Evolutionary conservation across 2,329 filamentous ascomycete species (phyloP).

Genomic region (Diaporthe citri): DNA sequence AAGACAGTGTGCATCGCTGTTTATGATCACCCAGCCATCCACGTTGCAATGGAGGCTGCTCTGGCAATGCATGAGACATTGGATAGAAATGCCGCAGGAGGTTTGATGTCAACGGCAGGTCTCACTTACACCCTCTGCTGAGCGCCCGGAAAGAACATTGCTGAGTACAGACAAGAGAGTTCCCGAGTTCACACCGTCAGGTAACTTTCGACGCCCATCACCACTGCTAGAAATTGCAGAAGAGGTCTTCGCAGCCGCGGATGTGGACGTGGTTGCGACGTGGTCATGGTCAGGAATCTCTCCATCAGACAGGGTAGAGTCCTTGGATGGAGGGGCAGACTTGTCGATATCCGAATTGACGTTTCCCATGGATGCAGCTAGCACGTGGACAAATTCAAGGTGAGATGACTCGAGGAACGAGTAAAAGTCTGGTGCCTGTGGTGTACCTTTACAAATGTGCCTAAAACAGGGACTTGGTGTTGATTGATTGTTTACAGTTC

Average conservation of each 20-base stretch:
- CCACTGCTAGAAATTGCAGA: not conserved
- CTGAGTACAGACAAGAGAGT: not conserved
- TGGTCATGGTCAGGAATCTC: not conserved
- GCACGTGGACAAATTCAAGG: not conserved
- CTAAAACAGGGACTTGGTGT: not conserved
- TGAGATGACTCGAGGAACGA: not conserved
- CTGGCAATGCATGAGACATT: no score
- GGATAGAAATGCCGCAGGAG: not conserved
- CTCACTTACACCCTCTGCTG: not conserved
- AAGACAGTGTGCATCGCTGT: not conserved
- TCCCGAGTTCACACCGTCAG: no score
- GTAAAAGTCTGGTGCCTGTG: not conserved
- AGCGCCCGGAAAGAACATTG: not conserved
- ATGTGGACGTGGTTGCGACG: not conserved
- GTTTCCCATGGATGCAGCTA: not conserved
- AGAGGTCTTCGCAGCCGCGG: not conserved
- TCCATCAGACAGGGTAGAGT: not conserved
- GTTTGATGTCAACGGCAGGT: not conserved
- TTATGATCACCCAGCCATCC: not conserved
- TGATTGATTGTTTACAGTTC: not conserved
- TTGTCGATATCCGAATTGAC: not conserved
- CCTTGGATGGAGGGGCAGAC: not conserved
- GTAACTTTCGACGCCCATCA: not conserved
- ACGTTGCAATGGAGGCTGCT: not conserved
- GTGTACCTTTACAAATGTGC: not conserved